Conservation (phyloP, 768 basidiomycete species). For the Dioszegia crocea region DNA sequence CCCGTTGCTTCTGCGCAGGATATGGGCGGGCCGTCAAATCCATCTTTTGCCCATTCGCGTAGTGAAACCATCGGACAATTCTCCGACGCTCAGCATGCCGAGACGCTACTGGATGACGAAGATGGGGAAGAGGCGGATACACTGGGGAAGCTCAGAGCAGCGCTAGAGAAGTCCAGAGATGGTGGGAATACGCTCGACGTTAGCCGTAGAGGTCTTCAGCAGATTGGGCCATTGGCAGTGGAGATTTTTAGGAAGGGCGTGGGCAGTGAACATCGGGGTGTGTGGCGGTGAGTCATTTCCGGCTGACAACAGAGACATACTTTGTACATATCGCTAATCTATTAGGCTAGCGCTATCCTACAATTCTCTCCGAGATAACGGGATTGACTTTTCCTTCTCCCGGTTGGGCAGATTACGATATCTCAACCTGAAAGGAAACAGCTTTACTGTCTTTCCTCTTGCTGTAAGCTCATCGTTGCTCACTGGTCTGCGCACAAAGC, state of each 20-base stretch:
- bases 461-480: slow-evolving; percentile 60
- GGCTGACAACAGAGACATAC: no score
- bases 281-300: slow-evolving; percentile 28
- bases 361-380: slow-evolving; percentile 70
- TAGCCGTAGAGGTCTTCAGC: slow-evolving; percentile 69
- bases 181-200: slow-evolving; percentile 78
- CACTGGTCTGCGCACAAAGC: not conserved
- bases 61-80: not conserved
- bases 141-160: slow-evolving; percentile 20
- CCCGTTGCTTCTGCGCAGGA: not conserved
- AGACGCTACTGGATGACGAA: not conserved
- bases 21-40: not conserved
- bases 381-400: slow-evolving; percentile 40
- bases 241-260: slow-evolving; percentile 68
- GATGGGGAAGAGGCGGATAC: slow-evolving; percentile 14
- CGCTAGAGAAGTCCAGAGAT: slow-evolving; percentile 55
- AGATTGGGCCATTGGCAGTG: slow-evolving; percentile 70
- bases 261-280: slow-evolving; percentile 53
- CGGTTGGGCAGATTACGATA: slow-evolving; percentile 44
- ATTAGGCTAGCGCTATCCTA: slow-evolving; percentile 76
- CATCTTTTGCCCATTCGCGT: not conserved
- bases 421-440: slow-evolving; percentile 57
- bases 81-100: not conserved
- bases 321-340: not conserved
- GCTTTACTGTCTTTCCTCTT: slow-evolving; percentile 73